Conservation (phyloP, 805 yeast species). For the Ogataea sp. region DNA sequence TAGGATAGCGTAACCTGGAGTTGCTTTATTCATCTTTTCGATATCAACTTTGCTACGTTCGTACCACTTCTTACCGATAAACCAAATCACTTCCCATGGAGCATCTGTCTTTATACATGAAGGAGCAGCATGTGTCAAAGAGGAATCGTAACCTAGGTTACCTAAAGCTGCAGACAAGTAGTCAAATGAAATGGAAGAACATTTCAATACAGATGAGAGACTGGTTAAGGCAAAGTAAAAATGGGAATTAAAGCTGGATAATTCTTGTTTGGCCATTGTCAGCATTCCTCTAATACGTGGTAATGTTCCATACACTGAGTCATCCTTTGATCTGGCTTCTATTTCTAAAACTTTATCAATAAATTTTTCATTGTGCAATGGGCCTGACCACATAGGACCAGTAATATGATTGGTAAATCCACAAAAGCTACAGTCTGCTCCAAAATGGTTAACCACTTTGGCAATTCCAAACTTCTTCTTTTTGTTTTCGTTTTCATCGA, state of each 20-base stretch:
- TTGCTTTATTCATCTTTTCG: constrained; percentile 35
- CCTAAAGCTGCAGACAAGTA: constrained; percentile 73
- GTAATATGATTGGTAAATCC: constrained; percentile 64
- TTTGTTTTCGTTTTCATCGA: constrained; percentile 15
- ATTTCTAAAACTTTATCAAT: constrained; percentile 52
- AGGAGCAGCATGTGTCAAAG: constrained; percentile 83
- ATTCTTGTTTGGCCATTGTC: constrained; percentile 70
- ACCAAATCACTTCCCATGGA: constrained; percentile 74
- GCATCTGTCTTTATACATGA: constrained; percentile 88
- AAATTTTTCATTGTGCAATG: constrained; percentile 63
- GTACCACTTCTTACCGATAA: constrained; percentile 59
- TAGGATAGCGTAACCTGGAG: constrained; percentile 53
- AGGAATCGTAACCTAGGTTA: constrained; percentile 72
- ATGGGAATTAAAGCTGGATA: constrained; percentile 41
- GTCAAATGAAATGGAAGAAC: constrained; percentile 77
- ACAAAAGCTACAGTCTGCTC: constrained; percentile 62
- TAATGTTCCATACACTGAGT: constrained; percentile 62
- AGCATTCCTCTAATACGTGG: constrained; percentile 90
- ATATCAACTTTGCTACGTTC: constrained; percentile 32
- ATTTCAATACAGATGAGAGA: constrained; percentile 64
- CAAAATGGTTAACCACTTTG: constrained; percentile 33
- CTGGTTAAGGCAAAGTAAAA: constrained; percentile 81
- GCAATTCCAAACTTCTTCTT: constrained; percentile 47
- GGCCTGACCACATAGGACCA: constrained; percentile 96
- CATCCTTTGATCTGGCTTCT: constrained; percentile 36